Conservation (phyloP, 108 stramenopile species). For the Schizochytrium sp. region DNA sequence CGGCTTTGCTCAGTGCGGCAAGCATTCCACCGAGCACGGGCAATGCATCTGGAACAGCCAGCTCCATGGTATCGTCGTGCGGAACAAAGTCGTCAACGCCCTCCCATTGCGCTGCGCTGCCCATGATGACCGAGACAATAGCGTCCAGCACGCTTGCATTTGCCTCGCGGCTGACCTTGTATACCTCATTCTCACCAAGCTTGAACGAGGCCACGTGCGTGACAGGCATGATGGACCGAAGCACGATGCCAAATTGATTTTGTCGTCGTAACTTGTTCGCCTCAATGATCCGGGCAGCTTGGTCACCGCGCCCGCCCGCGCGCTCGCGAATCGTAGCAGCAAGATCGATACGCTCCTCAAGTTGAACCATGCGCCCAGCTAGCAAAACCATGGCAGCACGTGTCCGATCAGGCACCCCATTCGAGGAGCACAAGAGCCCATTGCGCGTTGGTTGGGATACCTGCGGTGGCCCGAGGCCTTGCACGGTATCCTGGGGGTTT, state of each 20-base stretch:
- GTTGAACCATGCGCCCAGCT: background rate
- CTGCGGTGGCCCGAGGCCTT: no score
- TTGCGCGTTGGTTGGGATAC: background rate
- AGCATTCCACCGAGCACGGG: background rate
- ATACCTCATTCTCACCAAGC: background rate
- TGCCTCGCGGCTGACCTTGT: background rate
- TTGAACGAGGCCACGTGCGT: background rate
- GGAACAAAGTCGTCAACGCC: background rate
- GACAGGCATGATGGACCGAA: background rate
- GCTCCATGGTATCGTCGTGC: background rate
- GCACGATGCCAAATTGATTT: slow-evolving; percentile 2
- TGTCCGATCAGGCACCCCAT: background rate
- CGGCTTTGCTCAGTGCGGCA: background rate
- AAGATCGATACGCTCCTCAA: background rate
- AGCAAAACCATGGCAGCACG: background rate
- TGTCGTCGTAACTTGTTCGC: background rate
- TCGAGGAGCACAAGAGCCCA: background rate
- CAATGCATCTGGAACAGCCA: background rate
- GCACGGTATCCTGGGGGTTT: background rate
- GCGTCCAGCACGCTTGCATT: background rate
- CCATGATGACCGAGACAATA: background rate
- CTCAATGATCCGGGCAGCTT: background rate
- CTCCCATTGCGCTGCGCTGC: background rate
- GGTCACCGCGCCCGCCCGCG: background rate
- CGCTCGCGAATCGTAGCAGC: background rate